These are phyloP conservation scores for Cinnamomum micranthum DNA, from an alignment of 164 flowering plant species.

Conservation along the genomic window DNA sequence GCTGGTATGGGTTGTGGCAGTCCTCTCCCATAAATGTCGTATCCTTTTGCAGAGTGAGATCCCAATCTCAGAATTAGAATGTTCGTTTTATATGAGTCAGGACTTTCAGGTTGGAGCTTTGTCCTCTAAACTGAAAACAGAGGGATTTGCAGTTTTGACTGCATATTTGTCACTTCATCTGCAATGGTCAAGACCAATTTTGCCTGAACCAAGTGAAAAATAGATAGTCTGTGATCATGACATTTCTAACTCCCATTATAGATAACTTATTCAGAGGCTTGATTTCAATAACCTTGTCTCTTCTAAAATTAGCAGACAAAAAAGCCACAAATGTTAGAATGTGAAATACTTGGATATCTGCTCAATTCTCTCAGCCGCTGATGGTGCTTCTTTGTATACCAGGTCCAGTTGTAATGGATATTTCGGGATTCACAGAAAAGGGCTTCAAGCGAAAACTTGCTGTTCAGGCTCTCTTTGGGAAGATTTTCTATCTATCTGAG, in stretches of 20 bases:
- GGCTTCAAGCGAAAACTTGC: conserved; percentile 93
- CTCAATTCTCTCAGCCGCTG: conserved; percentile 9
- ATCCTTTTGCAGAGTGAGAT: no score
- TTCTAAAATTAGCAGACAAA: background rate
- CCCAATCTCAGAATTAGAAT: no score
- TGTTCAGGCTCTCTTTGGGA: conserved; percentile 86
- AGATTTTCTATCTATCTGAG: conserved; percentile 85
- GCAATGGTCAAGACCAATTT: background rate
- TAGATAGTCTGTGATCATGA: no score
- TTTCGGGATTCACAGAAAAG: conserved; percentile 80
- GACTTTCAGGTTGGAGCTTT: background rate
- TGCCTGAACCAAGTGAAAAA: no score
- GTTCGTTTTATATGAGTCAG: no score
- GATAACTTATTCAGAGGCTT: background rate
- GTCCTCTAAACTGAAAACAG: background rate
- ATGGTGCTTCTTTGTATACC: conserved; percentile 22
- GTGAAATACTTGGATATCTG: background rate
- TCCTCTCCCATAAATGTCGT: no score
- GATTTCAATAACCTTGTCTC: background rate
- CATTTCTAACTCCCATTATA: background rate
- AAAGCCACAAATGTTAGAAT: background rate
- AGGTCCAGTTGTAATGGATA: conserved; percentile 99
- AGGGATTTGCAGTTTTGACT: background rate
- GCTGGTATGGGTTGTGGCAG: no score
- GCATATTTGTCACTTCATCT: background rate